Percentiles rank a stretch among this genome's conserved stretches.
Conservation (phyloP, 1,284 basidiomycete genomes). For the Inonotus obliquus region DNA sequence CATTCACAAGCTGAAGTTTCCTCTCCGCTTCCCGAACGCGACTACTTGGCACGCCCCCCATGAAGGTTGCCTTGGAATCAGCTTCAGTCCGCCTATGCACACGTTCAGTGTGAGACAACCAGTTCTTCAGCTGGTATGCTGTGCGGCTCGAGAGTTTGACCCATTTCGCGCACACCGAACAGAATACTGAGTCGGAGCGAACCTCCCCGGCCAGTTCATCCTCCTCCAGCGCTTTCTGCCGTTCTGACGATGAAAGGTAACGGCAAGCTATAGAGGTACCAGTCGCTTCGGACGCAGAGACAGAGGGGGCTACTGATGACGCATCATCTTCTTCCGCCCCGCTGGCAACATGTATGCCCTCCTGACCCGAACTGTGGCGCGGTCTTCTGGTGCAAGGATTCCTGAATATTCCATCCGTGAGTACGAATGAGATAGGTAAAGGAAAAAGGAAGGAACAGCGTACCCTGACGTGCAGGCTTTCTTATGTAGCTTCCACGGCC, state of each 20-base stretch:
- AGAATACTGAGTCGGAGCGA: slow-evolving; percentile 13
- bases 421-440: background rate
- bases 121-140: slow-evolving; percentile 10
- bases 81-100: slow-evolving; percentile 9
- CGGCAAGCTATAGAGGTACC: background rate
- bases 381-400: slow-evolving; percentile 2
- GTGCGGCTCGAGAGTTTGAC: slow-evolving; percentile 9
- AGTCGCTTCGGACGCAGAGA: slow-evolving; percentile 8
- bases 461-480: slow-evolving; percentile 10
- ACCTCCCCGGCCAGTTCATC: slow-evolving; percentile 17
- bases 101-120: slow-evolving; percentile 11
- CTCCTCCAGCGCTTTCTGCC: slow-evolving; percentile 10
- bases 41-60: slow-evolving; percentile 5
- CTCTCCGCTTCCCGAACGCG: slow-evolving; percentile 18
- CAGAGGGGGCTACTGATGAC: slow-evolving; percentile 14
- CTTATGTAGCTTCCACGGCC: slow-evolving; percentile 17
- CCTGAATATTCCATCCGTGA: background rate
- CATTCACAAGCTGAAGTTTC: slow-evolving; percentile 18
- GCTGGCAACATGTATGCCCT: background rate
- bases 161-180: slow-evolving; percentile 15
- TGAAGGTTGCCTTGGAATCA: background rate
- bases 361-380: background rate
- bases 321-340: slow-evolving; percentile 15
- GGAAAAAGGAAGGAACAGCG: background rate
- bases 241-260: background rate